Conservation (phyloP, 2,329 filamentous ascomycete species). For the Chalaropsis ovoidea region DNA sequence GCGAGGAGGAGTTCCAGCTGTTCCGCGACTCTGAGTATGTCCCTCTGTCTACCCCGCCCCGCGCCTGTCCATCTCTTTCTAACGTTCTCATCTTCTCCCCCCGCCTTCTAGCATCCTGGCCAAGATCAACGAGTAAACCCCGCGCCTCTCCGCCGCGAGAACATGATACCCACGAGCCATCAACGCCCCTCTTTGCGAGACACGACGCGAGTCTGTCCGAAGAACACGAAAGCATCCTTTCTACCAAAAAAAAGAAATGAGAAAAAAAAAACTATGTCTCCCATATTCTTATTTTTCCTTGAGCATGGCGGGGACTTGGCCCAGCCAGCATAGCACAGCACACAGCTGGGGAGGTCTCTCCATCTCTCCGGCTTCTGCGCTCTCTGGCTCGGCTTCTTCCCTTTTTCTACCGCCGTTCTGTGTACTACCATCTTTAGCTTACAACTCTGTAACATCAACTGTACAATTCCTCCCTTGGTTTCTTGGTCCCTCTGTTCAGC, state of each 20-base stretch:
- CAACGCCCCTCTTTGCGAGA: constrained; percentile 14
- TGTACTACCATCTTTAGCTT: constrained; percentile 18
- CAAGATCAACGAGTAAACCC: constrained; percentile 85
- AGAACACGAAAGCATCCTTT: not conserved
- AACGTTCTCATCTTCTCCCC: not conserved
- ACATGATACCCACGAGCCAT: constrained; percentile 22
- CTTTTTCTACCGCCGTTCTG: constrained; percentile 14
- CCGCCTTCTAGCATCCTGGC: constrained; percentile 65
- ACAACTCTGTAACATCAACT: constrained; percentile 10
- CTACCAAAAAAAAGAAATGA: not conserved
- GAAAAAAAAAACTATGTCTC: not conserved
- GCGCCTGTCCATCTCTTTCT: not conserved
- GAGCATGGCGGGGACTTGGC: not conserved
- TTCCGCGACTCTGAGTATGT: constrained; percentile 98
- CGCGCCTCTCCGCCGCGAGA: constrained; percentile 1
- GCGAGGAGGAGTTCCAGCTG: constrained; percentile 89
- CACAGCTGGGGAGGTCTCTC: too few relatives aligned
- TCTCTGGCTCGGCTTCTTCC: constrained; percentile 3
- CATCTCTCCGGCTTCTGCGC: constrained; percentile 20
- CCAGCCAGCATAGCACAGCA: not conserved
- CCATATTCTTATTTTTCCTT: constrained; percentile 28
- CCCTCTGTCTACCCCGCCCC: not conserved
- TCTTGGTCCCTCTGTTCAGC: not conserved
- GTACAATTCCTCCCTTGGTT: constrained; percentile 1
- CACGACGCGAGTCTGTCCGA: not conserved